Percentiles rank a stretch among this genome's conserved stretches.
Conservation (phyloP, 331 rosid genomes). For the Quercus tomentella region DNA sequence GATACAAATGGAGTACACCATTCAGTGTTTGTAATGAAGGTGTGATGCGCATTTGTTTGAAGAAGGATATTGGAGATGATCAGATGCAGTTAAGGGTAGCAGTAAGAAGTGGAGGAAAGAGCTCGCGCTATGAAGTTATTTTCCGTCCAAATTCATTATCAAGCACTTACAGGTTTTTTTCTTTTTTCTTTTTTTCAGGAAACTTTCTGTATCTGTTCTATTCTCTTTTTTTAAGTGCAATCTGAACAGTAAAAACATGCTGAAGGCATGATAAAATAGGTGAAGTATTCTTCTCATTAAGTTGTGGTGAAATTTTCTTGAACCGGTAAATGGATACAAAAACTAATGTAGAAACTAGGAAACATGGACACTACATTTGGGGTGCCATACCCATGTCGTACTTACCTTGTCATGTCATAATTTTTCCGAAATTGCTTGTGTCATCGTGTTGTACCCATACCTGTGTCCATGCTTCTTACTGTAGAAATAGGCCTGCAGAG, state of each 20-base stretch:
- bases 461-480: not conserved
- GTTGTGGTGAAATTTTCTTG: not conserved
- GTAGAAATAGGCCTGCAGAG: not conserved
- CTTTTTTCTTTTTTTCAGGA: slow-evolving; percentile 9
- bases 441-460: too few relatives aligned
- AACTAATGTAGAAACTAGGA: not conserved
- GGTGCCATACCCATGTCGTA: too few relatives aligned
- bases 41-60: slow-evolving; percentile 69
- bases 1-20: slow-evolving; percentile 89
- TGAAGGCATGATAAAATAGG: not conserved
- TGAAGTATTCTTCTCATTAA: slow-evolving; percentile 6
- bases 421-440: too few relatives aligned
- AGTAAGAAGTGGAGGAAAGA: slow-evolving; percentile 89
- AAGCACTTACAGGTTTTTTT: slow-evolving; percentile 89
- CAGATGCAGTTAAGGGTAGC: slow-evolving; percentile 58
- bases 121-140: slow-evolving; percentile 82
- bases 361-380: too few relatives aligned
- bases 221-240: not conserved
- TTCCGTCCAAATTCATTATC: slow-evolving; percentile 66
- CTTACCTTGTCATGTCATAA: too few relatives aligned
- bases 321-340: not conserved
- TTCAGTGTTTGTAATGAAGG: slow-evolving; percentile 84
- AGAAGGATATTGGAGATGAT: slow-evolving; percentile 55
- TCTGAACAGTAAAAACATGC: slow-evolving; percentile 8
- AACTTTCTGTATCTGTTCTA: not conserved